Conservation (phyloP, 2,329 filamentous ascomycete genomes). For the Aspergillus eucalypticola region DNA sequence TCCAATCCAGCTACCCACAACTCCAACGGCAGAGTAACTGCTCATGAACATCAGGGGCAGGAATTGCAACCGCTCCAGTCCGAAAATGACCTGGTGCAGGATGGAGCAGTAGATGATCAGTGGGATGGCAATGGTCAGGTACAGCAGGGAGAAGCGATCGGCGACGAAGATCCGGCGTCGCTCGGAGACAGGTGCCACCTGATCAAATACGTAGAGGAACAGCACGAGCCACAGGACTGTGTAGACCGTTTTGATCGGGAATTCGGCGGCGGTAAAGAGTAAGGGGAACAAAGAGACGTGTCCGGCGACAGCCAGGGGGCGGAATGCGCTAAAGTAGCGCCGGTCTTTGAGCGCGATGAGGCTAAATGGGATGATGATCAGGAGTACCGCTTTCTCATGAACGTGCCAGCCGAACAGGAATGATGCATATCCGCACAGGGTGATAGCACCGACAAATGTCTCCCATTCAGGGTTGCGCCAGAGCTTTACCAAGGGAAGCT, state of each 20-base stretch:
- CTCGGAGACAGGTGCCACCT: constrained; percentile 78
- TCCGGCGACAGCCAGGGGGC: constrained; percentile 86
- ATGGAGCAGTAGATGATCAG: constrained; percentile 86
- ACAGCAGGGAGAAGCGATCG: constrained; percentile 85
- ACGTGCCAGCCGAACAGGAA: constrained; percentile 99
- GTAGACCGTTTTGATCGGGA: constrained; percentile 90
- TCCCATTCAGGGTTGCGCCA: constrained; percentile 82
- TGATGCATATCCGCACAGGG: constrained; percentile 90
- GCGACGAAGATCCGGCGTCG: constrained; percentile 83
- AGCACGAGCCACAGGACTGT: constrained; percentile 87
- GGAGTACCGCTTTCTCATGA: constrained; percentile 92
- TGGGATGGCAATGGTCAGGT: constrained; percentile 86
- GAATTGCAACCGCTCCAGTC: constrained; percentile 73
- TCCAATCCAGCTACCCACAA: constrained; percentile 91
- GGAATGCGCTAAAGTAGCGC: constrained; percentile 86
- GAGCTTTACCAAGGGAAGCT: constrained; percentile 75
- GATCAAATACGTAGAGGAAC: constrained; percentile 84
- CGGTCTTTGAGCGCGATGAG: constrained; percentile 87
- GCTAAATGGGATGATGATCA: constrained; percentile 93
- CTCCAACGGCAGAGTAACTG: constrained; percentile 90
- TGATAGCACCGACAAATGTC: constrained; percentile 83
- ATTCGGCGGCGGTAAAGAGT: constrained; percentile 87
- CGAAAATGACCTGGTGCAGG: constrained; percentile 80
- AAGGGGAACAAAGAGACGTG: constrained; percentile 95
- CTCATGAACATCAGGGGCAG: constrained; percentile 96